Evolutionary conservation across 2,329 filamentous ascomycete genomes (phyloP).

Genomic region (Fusarium udum): DNA sequence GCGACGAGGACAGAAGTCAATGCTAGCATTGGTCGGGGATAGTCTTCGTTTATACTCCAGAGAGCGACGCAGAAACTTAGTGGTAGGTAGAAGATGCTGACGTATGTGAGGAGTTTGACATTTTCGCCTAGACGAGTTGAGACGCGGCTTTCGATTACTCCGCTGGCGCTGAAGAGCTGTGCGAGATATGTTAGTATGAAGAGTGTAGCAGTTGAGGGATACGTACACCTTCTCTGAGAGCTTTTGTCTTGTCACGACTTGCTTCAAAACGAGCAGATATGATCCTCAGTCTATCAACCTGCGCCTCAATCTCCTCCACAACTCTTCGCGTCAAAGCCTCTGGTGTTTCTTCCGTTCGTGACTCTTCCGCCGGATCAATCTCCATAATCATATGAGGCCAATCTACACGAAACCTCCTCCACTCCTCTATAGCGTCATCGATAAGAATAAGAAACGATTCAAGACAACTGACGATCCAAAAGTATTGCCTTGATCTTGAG

Average conservation of each 20-base stretch:
- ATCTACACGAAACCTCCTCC: background rate
- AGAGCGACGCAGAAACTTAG: slow-evolving; percentile 45
- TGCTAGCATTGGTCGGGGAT: background rate
- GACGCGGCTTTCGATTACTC: background rate
- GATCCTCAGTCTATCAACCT: background rate
- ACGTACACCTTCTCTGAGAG: slow-evolving; percentile 5
- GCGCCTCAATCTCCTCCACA: background rate
- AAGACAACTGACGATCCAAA: slow-evolving; percentile 1
- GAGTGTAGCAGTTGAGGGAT: accelerated
- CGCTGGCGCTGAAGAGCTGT: slow-evolving; percentile 6
- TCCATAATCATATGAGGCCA: background rate
- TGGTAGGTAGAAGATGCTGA: slow-evolving; percentile 53
- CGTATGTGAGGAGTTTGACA: slow-evolving; percentile 50
- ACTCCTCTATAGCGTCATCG: background rate
- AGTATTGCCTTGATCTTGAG: background rate
- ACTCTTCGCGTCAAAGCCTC: background rate
- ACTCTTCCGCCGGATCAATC: background rate
- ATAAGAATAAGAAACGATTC: background rate
- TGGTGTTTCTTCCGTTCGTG: background rate
- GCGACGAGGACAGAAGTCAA: background rate
- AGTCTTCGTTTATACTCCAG: slow-evolving; percentile 13
- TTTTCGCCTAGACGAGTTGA: slow-evolving; percentile 46
- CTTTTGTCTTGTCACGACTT: slow-evolving; percentile 1
- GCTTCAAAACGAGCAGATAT: background rate
- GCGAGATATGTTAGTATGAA: background rate